Percentiles rank a stretch among this genome's conserved stretches.
Conservation (phyloP, 768 basidiomycete species). For the Rhodosporidiobolus odoratus region DNA sequence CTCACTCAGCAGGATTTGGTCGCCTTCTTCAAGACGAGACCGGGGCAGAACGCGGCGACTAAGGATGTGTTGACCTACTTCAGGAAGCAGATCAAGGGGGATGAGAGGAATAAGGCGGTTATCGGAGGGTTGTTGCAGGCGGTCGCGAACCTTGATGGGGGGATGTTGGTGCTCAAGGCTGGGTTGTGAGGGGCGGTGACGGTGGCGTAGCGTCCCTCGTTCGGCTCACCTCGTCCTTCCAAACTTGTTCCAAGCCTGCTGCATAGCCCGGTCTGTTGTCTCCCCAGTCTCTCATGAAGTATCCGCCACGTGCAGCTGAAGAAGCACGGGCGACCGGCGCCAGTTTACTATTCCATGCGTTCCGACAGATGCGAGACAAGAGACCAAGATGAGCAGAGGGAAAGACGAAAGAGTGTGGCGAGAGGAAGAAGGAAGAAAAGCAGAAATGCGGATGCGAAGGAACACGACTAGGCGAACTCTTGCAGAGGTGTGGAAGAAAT, state of each 20-base stretch:
- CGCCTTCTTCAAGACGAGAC: conserved; percentile 22
- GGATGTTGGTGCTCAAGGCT: conserved; percentile 29
- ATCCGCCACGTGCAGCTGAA: not conserved
- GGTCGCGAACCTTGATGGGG: conserved; percentile 23
- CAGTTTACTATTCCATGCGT: too few relatives aligned
- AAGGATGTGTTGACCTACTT: conserved; percentile 36
- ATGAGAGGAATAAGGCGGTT: conserved; percentile 25
- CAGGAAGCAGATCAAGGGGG: conserved; percentile 25
- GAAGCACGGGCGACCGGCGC: not conserved
- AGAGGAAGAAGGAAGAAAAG: not conserved
- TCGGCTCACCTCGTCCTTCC: too few relatives aligned
- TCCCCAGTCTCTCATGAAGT: not conserved
- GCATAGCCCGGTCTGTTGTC: too few relatives aligned
- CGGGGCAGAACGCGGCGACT: conserved; percentile 16
- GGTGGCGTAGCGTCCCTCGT: not conserved
- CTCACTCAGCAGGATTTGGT: conserved; percentile 25
- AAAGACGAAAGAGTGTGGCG: not conserved
- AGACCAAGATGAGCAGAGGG: not conserved
- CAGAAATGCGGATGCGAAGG: not conserved
- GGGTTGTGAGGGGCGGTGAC: conserved; percentile 4
- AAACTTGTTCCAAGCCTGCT: too few relatives aligned
- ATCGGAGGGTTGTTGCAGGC: conserved; percentile 25
- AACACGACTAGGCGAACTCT: not conserved
- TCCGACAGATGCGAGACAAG: not conserved
- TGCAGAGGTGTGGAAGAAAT: too few relatives aligned